Base-by-base conservation (phyloP, 1,139 yeast species). In the Geotrichum siamense region DNA sequence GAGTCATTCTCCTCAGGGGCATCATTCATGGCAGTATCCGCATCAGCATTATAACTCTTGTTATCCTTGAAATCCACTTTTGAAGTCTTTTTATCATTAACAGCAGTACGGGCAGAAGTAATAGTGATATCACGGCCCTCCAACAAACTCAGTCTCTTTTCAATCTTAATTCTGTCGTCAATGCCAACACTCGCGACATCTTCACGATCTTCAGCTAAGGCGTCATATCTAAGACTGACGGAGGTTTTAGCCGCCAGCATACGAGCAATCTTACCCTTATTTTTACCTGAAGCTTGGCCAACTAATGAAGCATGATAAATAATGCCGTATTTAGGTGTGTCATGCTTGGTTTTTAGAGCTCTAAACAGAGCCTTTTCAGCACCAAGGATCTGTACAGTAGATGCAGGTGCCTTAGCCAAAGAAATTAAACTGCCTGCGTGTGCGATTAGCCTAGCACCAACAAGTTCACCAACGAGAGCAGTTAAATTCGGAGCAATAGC, bases 321-420 rank as follows among this genome's bases (percentile, higher is more conserved):
- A 61, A 91, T 76, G 70, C 99, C 98, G 65, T 91, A 91, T 70
- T 93, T 91, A 63, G 99, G 99, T 55, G 99, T 93, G 67, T 91
- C 94, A 63, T 89, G 95, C 72, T 91, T 91, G 51, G 99, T 93
- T 74, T 91, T 91, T 64, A 91, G 78, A 51, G 98, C 98, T 73
- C 98, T 82, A 78, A 91, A 91, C 55, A 91, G 75, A 41, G 98
- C 98, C 78, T 91, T 91, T 72, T 91, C 98, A 56, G 98, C 98
- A 70, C 98, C 98, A 61, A 91, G 76, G 56, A 91, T 91, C 74
- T 91, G 98, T 48, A 91, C 93, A 51, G 99, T 91, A 19, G 98
- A 91, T 47, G 98, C 98, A 56, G 98, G 97, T 67, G 93, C 96
- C 69, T 91, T 91, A 51, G 97, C 89, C 63, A 91, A 74, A 68